Percentiles rank a stretch among this genome's conserved stretches.
Evolutionary conservation across 169 alveolate genomes (phyloP).

Genomic region (Eimeria brunetti): DNA sequence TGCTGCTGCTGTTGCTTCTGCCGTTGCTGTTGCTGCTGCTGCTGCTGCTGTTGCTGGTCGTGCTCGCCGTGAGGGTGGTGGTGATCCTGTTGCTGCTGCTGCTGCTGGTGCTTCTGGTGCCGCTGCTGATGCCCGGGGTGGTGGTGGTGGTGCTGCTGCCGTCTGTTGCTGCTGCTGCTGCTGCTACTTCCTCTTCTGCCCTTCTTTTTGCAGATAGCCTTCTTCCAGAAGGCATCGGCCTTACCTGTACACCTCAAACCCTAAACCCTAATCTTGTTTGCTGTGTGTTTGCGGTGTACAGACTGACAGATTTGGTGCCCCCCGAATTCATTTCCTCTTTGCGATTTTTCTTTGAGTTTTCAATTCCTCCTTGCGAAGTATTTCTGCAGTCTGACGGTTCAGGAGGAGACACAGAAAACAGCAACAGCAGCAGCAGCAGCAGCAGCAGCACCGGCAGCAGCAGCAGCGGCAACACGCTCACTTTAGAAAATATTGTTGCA

Average conservation of each 20-base stretch:
- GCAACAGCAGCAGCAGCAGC: conserved; percentile 34
- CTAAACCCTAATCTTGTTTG: neutral
- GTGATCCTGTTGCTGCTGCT: neutral
- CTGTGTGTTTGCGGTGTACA: neutral
- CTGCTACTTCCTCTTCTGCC: neutral
- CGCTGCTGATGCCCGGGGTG: neutral
- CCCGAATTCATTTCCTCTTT: neutral
- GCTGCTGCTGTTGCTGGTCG: neutral
- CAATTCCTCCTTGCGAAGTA: conserved; percentile 28
- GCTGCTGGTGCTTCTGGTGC: neutral
- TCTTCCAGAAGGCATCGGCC: neutral
- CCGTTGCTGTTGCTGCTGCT: neutral
- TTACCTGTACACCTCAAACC: neutral
- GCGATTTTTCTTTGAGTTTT: conserved; percentile 1
- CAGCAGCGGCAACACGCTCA: conserved; percentile 79
- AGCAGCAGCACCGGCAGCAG: conserved; percentile 68
- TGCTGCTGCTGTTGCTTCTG: neutral
- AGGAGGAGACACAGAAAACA: neutral
- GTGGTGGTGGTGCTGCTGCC: too few species aligned
- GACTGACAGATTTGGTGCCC: neutral
- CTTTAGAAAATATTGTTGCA: neutral
- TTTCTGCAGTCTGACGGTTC: conserved; percentile 6
- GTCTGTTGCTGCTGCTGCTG: neutral
- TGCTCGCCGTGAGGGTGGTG: neutral
- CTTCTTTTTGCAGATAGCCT: neutral